Evolutionary conservation across 768 basidiomycete species (phyloP), one percentile per base, ranked within the genome.

Genomic region (Leccinum rimulosum): DNA sequence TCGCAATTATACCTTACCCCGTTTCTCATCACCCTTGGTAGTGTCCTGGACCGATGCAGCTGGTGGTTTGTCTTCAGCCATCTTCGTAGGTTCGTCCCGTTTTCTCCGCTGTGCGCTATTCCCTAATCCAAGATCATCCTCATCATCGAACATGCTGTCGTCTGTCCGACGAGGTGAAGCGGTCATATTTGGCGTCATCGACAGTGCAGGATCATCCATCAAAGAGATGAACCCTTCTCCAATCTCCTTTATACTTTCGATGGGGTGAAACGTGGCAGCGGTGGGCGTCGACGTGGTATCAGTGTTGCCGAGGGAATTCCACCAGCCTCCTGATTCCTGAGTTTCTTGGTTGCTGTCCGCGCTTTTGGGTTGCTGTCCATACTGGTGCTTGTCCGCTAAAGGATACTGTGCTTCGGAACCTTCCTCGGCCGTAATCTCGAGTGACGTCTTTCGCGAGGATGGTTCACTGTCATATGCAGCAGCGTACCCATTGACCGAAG

Each of bases 61-160:
- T 11, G 63, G 30, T 38, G 72, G 38, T 33, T 68, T 63, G 27
- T 73, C 71, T 9, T 67, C 66, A 10, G 61, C 61, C 38, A 65
- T 64, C 38, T 72, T 70, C 43, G 75, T 65, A 35, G 73, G 68
- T n/a, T 53, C 57, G 6, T 60, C 61, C 25, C 54, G 70, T 50
- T 74, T 78, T 50, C 68, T 67, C 68, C 74, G 81, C 19, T 62
- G 71, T 50, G 81, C 80, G 14, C 74, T 78, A 68, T 98, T 99
- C 3, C 95, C 93, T 61, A 98, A 81, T 1, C 97, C 97, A 53
- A 99, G 81, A 68, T 97, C 94, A 48, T 96, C 94, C 1, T 89
- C 89, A 8, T 85, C 84, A 8, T 78, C 72, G 54, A 59, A 58
- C n/a, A 28, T 17, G 56, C 55, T 50, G 49, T 62, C 36, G 31